phyloP scores from a whole-genome alignment of 2,329 filamentous ascomycete species.

The Aquanectria penicillioides region DNA sequence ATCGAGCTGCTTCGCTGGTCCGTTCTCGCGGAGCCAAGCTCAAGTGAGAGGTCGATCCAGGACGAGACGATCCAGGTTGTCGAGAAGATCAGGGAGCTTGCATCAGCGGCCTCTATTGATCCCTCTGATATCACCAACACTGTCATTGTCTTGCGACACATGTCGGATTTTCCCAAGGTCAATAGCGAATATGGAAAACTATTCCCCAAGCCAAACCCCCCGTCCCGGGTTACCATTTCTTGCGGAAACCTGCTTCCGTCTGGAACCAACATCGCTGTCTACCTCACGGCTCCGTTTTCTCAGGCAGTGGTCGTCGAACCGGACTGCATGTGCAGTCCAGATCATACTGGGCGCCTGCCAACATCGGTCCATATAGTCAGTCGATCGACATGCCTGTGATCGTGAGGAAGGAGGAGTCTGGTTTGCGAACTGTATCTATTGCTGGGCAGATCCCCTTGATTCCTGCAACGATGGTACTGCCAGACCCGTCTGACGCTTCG shows the following conservation, averaged over 20 bases:
- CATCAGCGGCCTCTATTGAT: slow-evolving; percentile 46
- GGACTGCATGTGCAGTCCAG: slow-evolving; percentile 90
- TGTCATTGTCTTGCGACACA: slow-evolving; percentile 77
- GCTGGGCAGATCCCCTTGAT: slow-evolving; percentile 93
- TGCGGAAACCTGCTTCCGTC: slow-evolving; percentile 74
- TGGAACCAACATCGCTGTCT: slow-evolving; percentile 69
- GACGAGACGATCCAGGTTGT: slow-evolving; percentile 61
- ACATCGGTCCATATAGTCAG: slow-evolving; percentile 97
- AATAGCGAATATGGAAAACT: slow-evolving; percentile 81
- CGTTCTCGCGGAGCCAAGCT: slow-evolving; percentile 44
- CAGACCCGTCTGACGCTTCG: slow-evolving; percentile 47
- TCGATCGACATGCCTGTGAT: slow-evolving; percentile 68
- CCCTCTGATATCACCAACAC: slow-evolving; percentile 61
- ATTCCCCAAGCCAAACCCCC: slow-evolving; percentile 83
- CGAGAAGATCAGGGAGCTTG: slow-evolving; percentile 53
- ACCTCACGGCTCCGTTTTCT: slow-evolving; percentile 54
- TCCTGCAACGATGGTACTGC: slow-evolving; percentile 79
- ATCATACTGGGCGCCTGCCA: slow-evolving; percentile 97
- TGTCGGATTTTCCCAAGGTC: slow-evolving; percentile 80
- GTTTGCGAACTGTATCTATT: slow-evolving; percentile 65
- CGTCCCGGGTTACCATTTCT: slow-evolving; percentile 84
- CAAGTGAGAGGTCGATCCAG: slow-evolving; percentile 49
- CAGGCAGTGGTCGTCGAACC: slow-evolving; percentile 53
- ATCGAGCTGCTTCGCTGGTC: slow-evolving; percentile 50
- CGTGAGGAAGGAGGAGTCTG: slow-evolving; percentile 20